These are phyloP conservation scores for Syncephalastrum sp. DNA, from an alignment of 371 early-diverging fungal genomes.

Conservation along the genomic window DNA sequence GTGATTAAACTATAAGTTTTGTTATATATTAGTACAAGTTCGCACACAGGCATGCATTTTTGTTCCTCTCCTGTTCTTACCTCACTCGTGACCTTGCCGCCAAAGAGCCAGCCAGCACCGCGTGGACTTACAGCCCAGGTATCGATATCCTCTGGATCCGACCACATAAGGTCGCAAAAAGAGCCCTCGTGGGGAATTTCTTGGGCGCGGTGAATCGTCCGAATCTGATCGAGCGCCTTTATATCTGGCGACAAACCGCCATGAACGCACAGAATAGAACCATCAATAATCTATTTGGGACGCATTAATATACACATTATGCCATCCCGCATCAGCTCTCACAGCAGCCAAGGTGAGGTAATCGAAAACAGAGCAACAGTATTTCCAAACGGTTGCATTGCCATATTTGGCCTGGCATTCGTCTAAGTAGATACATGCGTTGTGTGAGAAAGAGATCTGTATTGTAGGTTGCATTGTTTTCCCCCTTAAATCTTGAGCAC, in stretches of 20 bases:
- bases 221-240: constrained; percentile 95
- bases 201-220: constrained; percentile 94
- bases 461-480: not conserved
- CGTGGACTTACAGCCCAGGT: constrained; percentile 99
- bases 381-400: constrained; percentile 98
- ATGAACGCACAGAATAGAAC: constrained; percentile 95
- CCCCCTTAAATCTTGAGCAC: not conserved
- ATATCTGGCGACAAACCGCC: constrained; percentile 99
- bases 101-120: constrained; percentile 99
- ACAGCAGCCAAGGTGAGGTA: constrained; percentile 97
- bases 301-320: not conserved
- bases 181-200: constrained; percentile 99
- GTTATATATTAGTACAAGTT: not conserved
- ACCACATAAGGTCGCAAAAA: constrained; percentile 96
- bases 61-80: constrained; percentile 30
- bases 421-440: constrained; percentile 49
- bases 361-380: constrained; percentile 98
- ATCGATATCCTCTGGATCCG: constrained; percentile 93
- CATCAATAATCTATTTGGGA: constrained; percentile 45
- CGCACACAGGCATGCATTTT: not conserved
- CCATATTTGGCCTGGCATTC: constrained; percentile 99
- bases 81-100: constrained; percentile 94
- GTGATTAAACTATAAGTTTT: constrained; percentile 84
- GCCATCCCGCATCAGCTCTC: constrained; percentile 72
- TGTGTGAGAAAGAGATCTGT: not conserved